A percentile compares a stretch with the other conserved stretches of the same genome.
Evolutionary conservation across 345 rosid species (phyloP).

Genomic region (Lumnitzera littorea): DNA sequence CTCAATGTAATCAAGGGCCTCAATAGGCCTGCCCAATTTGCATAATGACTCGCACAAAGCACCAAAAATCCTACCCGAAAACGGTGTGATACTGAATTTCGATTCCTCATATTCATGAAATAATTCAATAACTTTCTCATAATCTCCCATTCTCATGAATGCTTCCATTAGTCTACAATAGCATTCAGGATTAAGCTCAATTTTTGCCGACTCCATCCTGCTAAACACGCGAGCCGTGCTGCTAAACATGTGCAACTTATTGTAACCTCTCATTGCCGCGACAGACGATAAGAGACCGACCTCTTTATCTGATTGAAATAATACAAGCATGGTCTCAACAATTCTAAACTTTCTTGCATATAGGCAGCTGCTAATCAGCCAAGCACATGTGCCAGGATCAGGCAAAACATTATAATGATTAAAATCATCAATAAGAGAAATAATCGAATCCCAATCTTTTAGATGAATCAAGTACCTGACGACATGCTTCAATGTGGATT

Average conservation of each 20-base stretch:
- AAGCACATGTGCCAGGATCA: constrained; percentile 45
- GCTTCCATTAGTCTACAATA: constrained; percentile 71
- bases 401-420: constrained; percentile 46
- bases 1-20: constrained; percentile 51
- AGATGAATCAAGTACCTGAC: constrained; percentile 47
- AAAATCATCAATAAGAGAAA: constrained; percentile 47
- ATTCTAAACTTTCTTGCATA: constrained; percentile 48
- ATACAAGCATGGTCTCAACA: constrained; percentile 38
- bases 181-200: constrained; percentile 41
- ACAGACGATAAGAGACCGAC: constrained; percentile 40
- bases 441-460: constrained; percentile 55
- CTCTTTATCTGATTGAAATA: constrained; percentile 29
- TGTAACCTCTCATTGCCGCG: constrained; percentile 71
- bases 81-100: constrained; percentile 24
- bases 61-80: constrained; percentile 27
- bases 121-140: constrained; percentile 40
- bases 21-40: constrained; percentile 50
- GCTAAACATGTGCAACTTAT: constrained; percentile 75
- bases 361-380: constrained; percentile 42
- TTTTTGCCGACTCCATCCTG: constrained; percentile 34
- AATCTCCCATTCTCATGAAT: constrained; percentile 35
- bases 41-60: constrained; percentile 47
- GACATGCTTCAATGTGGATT: constrained; percentile 35
- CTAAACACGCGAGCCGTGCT: constrained; percentile 43
- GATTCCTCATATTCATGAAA: constrained; percentile 48